Evolutionary conservation across 1,284 basidiomycete genomes (phyloP).

Genomic region (Stygiomarasmius scandens): DNA sequence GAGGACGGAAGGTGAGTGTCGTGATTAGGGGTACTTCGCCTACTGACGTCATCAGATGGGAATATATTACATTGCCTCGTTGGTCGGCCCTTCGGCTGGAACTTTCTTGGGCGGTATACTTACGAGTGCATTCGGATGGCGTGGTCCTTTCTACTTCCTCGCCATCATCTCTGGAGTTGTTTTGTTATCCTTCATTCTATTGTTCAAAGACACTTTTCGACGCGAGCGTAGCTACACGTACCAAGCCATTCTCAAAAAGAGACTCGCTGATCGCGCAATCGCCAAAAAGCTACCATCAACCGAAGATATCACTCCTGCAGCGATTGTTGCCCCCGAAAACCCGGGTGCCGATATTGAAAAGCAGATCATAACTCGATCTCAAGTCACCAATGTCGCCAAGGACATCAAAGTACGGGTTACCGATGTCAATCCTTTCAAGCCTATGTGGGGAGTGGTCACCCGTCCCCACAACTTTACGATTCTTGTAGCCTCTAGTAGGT

Average conservation of each 20-base stretch:
- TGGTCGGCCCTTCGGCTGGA: slow-evolving; percentile 67
- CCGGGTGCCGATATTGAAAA: slow-evolving; percentile 10
- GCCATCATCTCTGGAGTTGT: slow-evolving; percentile 61
- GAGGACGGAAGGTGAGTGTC: slow-evolving; percentile 60
- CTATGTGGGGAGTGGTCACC: slow-evolving; percentile 58
- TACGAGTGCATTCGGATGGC: slow-evolving; percentile 72
- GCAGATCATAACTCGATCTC: slow-evolving; percentile 5
- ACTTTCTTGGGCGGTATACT: slow-evolving; percentile 75
- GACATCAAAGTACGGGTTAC: slow-evolving; percentile 59
- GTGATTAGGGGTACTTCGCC: not conserved
- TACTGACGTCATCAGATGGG: slow-evolving; percentile 55
- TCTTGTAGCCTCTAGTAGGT: slow-evolving; percentile 66
- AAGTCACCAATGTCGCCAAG: slow-evolving; percentile 20
- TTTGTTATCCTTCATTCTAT: slow-evolving; percentile 60
- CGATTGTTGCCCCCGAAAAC: slow-evolving; percentile 1
- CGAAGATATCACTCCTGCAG: slow-evolving; percentile 1
- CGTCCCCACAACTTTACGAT: slow-evolving; percentile 70
- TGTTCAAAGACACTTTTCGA: slow-evolving; percentile 84
- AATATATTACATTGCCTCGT: slow-evolving; percentile 67
- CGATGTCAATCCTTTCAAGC: slow-evolving; percentile 75
- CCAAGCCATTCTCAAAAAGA: slow-evolving; percentile 55
- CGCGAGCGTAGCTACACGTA: slow-evolving; percentile 79
- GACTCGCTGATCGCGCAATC: slow-evolving; percentile 24
- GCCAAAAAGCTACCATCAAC: slow-evolving; percentile 13
- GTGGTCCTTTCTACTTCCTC: slow-evolving; percentile 82